Conservation (phyloP, 352 stramenopile species). For the Pelagophyceae sp. region DNA sequence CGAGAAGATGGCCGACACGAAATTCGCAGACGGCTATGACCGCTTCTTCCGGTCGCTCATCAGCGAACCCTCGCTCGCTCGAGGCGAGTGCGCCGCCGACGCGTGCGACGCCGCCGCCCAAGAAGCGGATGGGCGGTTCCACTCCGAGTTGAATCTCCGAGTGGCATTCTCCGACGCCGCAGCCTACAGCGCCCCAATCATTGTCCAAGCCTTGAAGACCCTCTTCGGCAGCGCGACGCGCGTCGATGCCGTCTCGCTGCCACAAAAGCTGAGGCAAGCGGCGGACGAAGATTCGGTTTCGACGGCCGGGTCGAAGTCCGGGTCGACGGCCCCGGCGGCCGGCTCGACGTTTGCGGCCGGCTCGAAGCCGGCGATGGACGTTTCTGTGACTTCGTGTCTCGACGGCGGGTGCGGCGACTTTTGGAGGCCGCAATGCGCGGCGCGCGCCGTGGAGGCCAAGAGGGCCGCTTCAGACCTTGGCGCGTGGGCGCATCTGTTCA, state of each 20-base stretch:
- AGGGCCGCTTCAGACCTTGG: too few relatives aligned
- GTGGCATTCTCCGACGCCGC: not conserved
- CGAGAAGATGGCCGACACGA: constrained; percentile 20
- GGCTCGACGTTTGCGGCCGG: too few relatives aligned
- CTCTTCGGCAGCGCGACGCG: not conserved
- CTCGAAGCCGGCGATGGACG: too few relatives aligned
- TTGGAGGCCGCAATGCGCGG: constrained; percentile 20
- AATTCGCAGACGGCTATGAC: constrained; percentile 32
- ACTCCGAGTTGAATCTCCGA: not conserved
- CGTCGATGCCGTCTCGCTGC: too few relatives aligned
- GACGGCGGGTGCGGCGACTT: constrained; percentile 21
- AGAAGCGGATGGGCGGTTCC: too few relatives aligned
- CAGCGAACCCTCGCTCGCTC: too few relatives aligned
- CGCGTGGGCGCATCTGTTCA: not conserved
- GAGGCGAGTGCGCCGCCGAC: too few relatives aligned
- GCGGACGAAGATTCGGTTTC: too few relatives aligned
- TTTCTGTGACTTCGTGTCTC: constrained; percentile 39
- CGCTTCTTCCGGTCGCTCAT: constrained; percentile 18
- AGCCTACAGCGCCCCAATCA: not conserved
- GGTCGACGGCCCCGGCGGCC: too few relatives aligned
- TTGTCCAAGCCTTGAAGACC: not conserved
- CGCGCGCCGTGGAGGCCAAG: not conserved
- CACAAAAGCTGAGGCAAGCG: too few relatives aligned
- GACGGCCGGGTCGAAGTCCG: too few relatives aligned
- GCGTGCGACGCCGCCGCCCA: too few relatives aligned